Percentiles rank a stretch among this genome's conserved stretches.
Evolutionary conservation across 495 filamentous ascomycete genomes (phyloP).

Genomic region (Penicillium silybi): DNA sequence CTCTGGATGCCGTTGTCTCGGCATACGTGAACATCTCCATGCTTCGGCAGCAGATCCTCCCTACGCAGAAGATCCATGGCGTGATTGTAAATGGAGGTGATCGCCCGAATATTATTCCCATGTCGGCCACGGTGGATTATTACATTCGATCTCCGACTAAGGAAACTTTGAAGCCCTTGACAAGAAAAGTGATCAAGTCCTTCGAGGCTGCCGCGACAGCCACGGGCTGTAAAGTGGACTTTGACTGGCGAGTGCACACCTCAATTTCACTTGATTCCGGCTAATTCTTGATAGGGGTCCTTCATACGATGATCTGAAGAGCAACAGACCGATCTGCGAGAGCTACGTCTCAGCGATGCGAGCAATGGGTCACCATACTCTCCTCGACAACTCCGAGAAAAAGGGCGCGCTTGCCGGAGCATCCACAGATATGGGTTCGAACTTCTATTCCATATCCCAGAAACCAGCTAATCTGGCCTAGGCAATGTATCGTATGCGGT

Average conservation of each 20-base stretch:
- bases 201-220: conserved; percentile 55
- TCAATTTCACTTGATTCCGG: too few species aligned
- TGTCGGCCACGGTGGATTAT: conserved; percentile 50
- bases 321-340: conserved; percentile 45
- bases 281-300: conserved; percentile 25
- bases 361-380: conserved; percentile 36
- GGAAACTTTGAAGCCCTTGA: conserved; percentile 40
- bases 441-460: not conserved
- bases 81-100: conserved; percentile 43
- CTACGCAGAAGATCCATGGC: conserved; percentile 41
- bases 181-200: conserved; percentile 48
- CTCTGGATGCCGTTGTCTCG: conserved; percentile 58
- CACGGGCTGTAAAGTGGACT: conserved; percentile 50
- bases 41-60: conserved; percentile 56
- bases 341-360: conserved; percentile 49
- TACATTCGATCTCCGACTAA: conserved; percentile 50
- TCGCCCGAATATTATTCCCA: conserved; percentile 50
- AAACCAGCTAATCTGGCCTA: not conserved
- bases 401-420: conserved; percentile 21
- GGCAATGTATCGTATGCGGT: conserved; percentile 53
- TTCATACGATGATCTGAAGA: conserved; percentile 51
- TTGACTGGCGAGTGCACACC: conserved; percentile 28
- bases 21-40: conserved; percentile 58
- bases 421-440: conserved; percentile 34
- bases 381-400: conserved; percentile 40